phyloP scores from a whole-genome alignment of 768 basidiomycete genomes.

The Lentinula boryana region DNA sequence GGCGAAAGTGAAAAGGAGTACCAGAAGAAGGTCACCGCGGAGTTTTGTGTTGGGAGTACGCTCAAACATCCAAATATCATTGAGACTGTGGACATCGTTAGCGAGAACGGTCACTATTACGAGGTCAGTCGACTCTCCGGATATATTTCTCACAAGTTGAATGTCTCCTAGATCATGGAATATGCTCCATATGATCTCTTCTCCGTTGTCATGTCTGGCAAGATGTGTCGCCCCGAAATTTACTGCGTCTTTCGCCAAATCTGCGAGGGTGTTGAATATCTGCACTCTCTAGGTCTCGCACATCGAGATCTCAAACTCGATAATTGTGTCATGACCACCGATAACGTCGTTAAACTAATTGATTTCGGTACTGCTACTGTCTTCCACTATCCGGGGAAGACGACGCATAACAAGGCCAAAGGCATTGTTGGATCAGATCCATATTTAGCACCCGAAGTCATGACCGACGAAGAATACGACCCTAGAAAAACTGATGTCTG shows the following conservation, averaged over 20 bases:
- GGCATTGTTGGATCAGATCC: constrained; percentile 97
- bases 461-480: constrained; percentile 67
- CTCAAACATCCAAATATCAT: constrained; percentile 96
- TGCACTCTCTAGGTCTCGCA: constrained; percentile 95
- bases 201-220: constrained; percentile 98
- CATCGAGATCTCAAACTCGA: constrained; percentile 99
- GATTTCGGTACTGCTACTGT: constrained; percentile 99
- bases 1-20: constrained; percentile 96
- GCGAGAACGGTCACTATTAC: constrained; percentile 96
- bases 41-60: constrained; percentile 95
- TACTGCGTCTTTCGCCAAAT: constrained; percentile 99
- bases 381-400: constrained; percentile 96
- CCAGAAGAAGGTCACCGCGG: constrained; percentile 98
- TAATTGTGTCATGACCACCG: constrained; percentile 97
- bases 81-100: constrained; percentile 96
- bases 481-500: constrained; percentile 98
- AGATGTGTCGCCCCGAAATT: constrained; percentile 97
- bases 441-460: constrained; percentile 96
- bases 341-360: constrained; percentile 96
- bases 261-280: constrained; percentile 95
- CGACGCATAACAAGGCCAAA: constrained; percentile 60
- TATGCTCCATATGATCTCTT: constrained; percentile 98
- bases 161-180: constrained; percentile 83
- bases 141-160: constrained; percentile 7
- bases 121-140: constrained; percentile 56